These are phyloP conservation scores for Euphorbia schlechtendalii DNA, from an alignment of 441 rosid species.

Conservation along the genomic window DNA sequence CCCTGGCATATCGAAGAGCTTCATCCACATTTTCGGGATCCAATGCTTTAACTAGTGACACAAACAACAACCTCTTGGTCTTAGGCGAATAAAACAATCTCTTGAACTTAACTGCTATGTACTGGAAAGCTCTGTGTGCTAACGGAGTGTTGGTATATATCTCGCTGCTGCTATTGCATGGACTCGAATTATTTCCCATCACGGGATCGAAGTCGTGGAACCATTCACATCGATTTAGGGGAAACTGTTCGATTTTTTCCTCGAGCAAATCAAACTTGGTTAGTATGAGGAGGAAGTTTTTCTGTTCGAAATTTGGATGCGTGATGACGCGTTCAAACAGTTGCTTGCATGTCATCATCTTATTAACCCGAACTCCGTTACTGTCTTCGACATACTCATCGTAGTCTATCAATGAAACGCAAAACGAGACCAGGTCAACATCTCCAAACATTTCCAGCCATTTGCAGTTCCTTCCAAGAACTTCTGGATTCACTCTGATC, in stretches of 20 bases:
- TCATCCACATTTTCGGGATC: conserved; percentile 62
- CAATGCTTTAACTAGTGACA: conserved; percentile 54
- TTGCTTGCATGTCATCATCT: conserved; percentile 66
- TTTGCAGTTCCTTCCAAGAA: conserved; percentile 85
- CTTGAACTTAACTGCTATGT: too few relatives aligned
- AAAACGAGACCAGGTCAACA: conserved; percentile 64
- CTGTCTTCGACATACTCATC: conserved; percentile 49
- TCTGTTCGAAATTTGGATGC: conserved; percentile 64
- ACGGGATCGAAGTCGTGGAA: conserved; percentile 80
- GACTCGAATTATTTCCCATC: conserved; percentile 44
- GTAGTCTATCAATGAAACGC: too few relatives aligned
- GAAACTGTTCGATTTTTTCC: conserved; percentile 58
- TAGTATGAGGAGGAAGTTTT: conserved; percentile 81
- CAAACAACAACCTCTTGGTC: conserved; percentile 60
- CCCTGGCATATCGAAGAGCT: conserved; percentile 72
- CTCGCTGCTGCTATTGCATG: conserved; percentile 33
- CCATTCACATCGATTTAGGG: conserved; percentile 73
- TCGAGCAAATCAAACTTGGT: conserved; percentile 81
- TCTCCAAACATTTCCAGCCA: too few relatives aligned
- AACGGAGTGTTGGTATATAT: conserved; percentile 51
- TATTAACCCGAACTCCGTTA: conserved; percentile 41
- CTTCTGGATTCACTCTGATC: conserved; percentile 69
- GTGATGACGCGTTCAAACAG: conserved; percentile 73
- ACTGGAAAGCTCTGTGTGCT: conserved; percentile 77
- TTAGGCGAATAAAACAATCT: conserved; percentile 62